Percentiles rank a stretch among this genome's conserved stretches.
These are phyloP conservation scores for Rubia peregrina DNA, from an alignment of 305 asterid species.

Conservation along the genomic window DNA sequence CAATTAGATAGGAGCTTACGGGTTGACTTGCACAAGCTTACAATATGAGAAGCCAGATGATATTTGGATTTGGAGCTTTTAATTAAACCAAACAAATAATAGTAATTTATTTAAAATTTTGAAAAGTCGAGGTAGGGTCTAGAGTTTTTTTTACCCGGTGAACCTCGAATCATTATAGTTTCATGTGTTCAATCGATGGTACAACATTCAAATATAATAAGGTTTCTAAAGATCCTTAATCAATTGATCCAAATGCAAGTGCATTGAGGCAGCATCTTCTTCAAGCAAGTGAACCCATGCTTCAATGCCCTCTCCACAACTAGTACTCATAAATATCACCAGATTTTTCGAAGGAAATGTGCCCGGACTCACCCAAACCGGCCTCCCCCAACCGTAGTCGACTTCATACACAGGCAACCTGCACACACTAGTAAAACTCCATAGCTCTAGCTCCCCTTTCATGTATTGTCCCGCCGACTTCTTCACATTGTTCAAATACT, in stretches of 20 bases:
- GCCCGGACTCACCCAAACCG: neutral
- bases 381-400: neutral
- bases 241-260: neutral
- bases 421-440: neutral
- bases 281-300: neutral
- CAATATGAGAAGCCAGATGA: no score
- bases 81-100: no score
- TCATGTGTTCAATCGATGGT: no score
- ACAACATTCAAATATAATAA: no score
- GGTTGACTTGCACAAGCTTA: no score
- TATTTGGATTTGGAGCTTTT: no score
- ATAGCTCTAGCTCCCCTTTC: neutral
- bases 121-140: no score
- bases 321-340: neutral
- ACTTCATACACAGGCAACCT: neutral
- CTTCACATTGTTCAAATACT: neutral
- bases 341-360: neutral
- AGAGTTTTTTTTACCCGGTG: no score
- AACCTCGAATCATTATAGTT: no score
- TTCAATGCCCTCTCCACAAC: neutral
- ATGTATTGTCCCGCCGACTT: neutral
- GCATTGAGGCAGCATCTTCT: slow-evolving; percentile 3
- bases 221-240: no score
- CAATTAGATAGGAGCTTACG: no score
- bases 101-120: no score